These are phyloP conservation scores for Boletus vermiculosoides DNA, from an alignment of 768 basidiomycete genomes.

Conservation along the genomic window DNA sequence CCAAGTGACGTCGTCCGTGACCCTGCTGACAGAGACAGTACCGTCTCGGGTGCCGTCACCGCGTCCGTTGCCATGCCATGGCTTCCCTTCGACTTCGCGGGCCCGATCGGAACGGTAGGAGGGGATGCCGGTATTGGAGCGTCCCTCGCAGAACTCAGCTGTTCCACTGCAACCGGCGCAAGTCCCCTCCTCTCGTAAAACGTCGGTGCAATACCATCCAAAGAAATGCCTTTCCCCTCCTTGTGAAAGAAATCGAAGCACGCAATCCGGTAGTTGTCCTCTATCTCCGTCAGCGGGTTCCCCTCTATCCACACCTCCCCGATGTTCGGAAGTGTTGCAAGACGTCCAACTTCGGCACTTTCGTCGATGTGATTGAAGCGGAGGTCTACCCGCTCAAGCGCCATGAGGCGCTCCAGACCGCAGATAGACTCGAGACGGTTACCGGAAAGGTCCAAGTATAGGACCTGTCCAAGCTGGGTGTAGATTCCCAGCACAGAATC, in stretches of 20 bases:
- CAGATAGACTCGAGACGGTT: slow-evolving; percentile 95
- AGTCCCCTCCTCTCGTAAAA: slow-evolving; percentile 70
- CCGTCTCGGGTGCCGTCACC: slow-evolving; percentile 19
- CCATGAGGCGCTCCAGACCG: slow-evolving; percentile 86
- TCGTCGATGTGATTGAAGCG: slow-evolving; percentile 79
- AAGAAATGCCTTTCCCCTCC: slow-evolving; percentile 73
- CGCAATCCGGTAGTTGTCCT: slow-evolving; percentile 66
- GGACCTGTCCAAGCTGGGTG: slow-evolving; percentile 71
- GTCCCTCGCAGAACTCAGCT: slow-evolving; percentile 50
- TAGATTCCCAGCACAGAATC: slow-evolving; percentile 92
- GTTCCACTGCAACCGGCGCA: slow-evolving; percentile 46
- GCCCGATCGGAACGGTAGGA: slow-evolving; percentile 57
- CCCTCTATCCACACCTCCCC: slow-evolving; percentile 79
- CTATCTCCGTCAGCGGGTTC: slow-evolving; percentile 75
- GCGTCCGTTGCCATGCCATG: slow-evolving; percentile 22
- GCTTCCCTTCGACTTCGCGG: slow-evolving; percentile 16
- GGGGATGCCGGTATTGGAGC: slow-evolving; percentile 54
- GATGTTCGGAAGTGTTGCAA: slow-evolving; percentile 78
- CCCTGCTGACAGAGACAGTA: slow-evolving; percentile 35
- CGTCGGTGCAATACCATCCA: slow-evolving; percentile 73
- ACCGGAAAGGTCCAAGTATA: slow-evolving; percentile 73
- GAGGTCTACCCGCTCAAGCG: slow-evolving; percentile 83
- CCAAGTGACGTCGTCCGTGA: slow-evolving; percentile 47
- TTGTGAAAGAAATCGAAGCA: slow-evolving; percentile 84
- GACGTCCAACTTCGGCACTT: slow-evolving; percentile 77